These are phyloP conservation scores for Noccaea caerulescens DNA, from an alignment of 345 rosid genomes.

Conservation along the genomic window DNA sequence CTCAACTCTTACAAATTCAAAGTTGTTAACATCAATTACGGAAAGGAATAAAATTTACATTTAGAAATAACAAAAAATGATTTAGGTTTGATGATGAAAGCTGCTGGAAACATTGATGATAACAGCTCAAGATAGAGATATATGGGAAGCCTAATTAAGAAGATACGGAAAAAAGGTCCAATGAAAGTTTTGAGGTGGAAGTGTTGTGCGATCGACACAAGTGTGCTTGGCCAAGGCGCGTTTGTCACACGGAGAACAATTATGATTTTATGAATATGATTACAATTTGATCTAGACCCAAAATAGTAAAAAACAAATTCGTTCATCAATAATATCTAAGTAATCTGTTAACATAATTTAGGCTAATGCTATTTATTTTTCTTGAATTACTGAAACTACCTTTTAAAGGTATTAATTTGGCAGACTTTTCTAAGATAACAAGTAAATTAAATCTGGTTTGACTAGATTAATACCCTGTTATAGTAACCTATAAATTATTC, in stretches of 20 bases:
- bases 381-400: neutral
- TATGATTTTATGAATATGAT: neutral
- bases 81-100: neutral
- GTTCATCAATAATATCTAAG: neutral
- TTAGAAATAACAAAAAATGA: neutral
- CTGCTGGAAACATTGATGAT: conserved; percentile 20
- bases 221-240: conserved; percentile 10
- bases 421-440: neutral
- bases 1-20: too few relatives aligned
- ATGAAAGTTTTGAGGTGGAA: conserved; percentile 16
- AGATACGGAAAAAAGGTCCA: neutral
- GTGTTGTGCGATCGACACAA: conserved; percentile 19
- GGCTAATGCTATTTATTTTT: neutral
- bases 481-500: neutral
- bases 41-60: neutral
- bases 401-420: neutral
- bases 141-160: neutral
- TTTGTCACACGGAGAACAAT: neutral
- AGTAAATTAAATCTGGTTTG: conserved; percentile 10
- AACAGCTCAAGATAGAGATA: conserved; percentile 11
- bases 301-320: neutral
- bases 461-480: conserved; percentile 4
- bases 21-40: neutral
- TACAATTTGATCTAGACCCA: neutral
- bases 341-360: neutral